Evolutionary conservation across 352 stramenopile species (phyloP).

Genomic region (Lagenidium sp.): DNA sequence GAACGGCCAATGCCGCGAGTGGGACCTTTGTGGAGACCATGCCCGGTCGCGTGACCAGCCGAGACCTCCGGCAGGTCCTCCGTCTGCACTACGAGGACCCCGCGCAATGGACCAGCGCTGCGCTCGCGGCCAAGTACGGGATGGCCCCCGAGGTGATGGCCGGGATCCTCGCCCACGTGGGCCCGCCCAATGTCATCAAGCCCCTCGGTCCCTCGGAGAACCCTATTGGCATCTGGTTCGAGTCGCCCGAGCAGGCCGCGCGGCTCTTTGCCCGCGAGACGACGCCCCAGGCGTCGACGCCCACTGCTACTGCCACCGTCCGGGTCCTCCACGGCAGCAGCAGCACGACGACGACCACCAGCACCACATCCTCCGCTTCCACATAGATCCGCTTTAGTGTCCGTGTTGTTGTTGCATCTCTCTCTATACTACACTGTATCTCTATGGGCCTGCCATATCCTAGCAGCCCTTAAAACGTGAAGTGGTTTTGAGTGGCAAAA

Average conservation of each 20-base stretch:
- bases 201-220: slow-evolving; percentile 36
- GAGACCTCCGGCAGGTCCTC: slow-evolving; percentile 44
- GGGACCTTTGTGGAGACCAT: slow-evolving; percentile 23
- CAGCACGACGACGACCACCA: too few species aligned
- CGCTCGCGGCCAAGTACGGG: slow-evolving; percentile 40
- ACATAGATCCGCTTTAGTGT: too few species aligned
- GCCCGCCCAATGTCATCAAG: slow-evolving; percentile 48
- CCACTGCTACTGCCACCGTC: too few species aligned
- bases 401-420: too few species aligned
- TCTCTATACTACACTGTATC: too few species aligned
- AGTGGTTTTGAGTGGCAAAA: too few species aligned
- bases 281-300: too few species aligned
- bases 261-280: neutral
- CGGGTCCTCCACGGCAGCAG: too few species aligned
- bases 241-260: slow-evolving; percentile 7
- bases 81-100: slow-evolving; percentile 60
- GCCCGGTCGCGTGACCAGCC: slow-evolving; percentile 37
- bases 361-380: too few species aligned
- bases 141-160: slow-evolving; percentile 23
- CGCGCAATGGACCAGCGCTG: slow-evolving; percentile 27
- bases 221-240: slow-evolving; percentile 51
- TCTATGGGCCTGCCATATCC: too few species aligned
- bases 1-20: slow-evolving; percentile 34
- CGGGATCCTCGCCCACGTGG: slow-evolving; percentile 26
- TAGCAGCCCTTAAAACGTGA: too few species aligned